Evolutionary conservation across 768 basidiomycete species (phyloP), one percentile per base, ranked within the genome.

Genomic region (Mycena maculata): DNA sequence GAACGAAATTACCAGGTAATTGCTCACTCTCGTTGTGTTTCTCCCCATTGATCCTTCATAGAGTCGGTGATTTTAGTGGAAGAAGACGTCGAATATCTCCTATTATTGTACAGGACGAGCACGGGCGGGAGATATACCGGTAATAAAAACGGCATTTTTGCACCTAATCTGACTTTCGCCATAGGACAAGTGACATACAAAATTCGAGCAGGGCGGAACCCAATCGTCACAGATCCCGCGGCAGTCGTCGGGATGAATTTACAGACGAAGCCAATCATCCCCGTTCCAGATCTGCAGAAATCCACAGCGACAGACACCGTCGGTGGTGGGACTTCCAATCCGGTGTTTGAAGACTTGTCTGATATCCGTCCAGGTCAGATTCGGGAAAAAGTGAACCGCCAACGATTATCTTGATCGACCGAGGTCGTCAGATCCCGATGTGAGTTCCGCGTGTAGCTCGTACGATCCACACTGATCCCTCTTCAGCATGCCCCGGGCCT

Each of bases 1-100:
- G 23, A 85, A 86, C 60, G 88, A 89, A 71, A 86, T 91, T 27
- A 85, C 86, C 3, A 86, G 90, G 90, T 88, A 77, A 59, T 73
- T 41, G 48, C 31, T 56, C 44, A 38, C 10, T 41, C 3, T 56
- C 3, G 22, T 36, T n/a, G 20, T 9, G 8, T 20, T 27, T 13
- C 22, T 38, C n/a, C 39, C 41, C 30, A 64, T 18, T 13, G 33
- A 36, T 36, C 13, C 33, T 7, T 36, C 53, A 18, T 58, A 89
- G 88, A 71, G 85, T 88, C 22, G 88, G 87, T 10, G 84, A 88
- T 59, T 88, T 87, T 69, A 77, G 67, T 31, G 72, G 74, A 60
- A 76, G 76, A 63, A 65, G 69, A 25, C 69, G 72, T 16, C 77
- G 77, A 33, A 71, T 76, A 28, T 81, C 80, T 28, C 86, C 88